These are phyloP conservation scores for Agaricus subrufescens DNA, from an alignment of 768 basidiomycete genomes.

Conservation along the genomic window DNA sequence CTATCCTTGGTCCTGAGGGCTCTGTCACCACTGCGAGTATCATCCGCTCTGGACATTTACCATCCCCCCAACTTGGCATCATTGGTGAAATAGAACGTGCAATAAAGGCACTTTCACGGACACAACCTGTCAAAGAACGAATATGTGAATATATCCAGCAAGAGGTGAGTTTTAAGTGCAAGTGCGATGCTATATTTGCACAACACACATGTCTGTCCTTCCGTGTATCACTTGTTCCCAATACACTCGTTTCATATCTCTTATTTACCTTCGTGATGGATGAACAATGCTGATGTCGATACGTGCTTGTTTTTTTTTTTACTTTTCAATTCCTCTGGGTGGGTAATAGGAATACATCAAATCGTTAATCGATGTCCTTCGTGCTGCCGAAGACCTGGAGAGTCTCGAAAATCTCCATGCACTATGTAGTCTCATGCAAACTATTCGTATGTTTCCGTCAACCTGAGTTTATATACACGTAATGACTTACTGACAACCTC, in stretches of 20 bases:
- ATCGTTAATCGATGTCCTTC: constrained; percentile 76
- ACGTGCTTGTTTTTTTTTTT: constrained; percentile 13
- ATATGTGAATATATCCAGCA: constrained; percentile 86
- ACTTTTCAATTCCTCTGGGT: constrained; percentile 11
- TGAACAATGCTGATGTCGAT: constrained; percentile 22
- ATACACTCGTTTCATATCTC: constrained; percentile 9
- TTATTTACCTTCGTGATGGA: constrained; percentile 5
- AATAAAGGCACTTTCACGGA: constrained; percentile 71
- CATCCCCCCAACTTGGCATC: constrained; percentile 70
- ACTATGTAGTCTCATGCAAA: constrained; percentile 88
- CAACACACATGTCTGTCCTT: constrained; percentile 1
- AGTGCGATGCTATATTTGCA: constrained; percentile 7
- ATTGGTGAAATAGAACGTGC: constrained; percentile 76
- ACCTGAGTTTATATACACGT: not conserved
- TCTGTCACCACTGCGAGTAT: constrained; percentile 59
- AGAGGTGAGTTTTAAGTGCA: constrained; percentile 50
- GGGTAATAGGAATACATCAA: constrained; percentile 77
- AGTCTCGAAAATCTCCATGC: constrained; percentile 87
- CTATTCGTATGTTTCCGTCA: constrained; percentile 59
- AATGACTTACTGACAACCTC: constrained; percentile 5
- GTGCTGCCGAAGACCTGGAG: constrained; percentile 91
- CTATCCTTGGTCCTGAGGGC: constrained; percentile 51
- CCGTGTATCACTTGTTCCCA: constrained; percentile 10
- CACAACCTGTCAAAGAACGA: constrained; percentile 71
- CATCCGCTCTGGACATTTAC: constrained; percentile 69